These are phyloP conservation scores for Senna siamea DNA, from an alignment of 306 rosid species.

Conservation along the genomic window DNA sequence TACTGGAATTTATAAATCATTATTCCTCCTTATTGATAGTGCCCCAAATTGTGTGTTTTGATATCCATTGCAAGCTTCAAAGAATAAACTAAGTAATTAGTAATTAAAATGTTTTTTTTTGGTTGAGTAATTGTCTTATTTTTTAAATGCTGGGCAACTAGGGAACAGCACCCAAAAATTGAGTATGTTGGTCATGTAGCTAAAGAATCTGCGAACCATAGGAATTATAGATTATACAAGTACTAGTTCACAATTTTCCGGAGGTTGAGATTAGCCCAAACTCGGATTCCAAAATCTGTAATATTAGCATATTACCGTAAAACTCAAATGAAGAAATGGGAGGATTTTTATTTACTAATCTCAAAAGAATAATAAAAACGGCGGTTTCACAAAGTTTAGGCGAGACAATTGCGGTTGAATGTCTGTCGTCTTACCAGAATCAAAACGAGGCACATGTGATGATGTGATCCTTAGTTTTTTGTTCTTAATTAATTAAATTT, in stretches of 20 bases:
- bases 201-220: background rate
- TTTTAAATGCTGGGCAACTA: background rate
- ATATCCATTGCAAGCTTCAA: background rate
- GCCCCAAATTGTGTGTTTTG: background rate
- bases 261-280: slow-evolving; percentile 6
- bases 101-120: background rate
- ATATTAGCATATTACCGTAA: background rate
- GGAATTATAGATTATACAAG: background rate
- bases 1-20: background rate
- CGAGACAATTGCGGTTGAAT: slow-evolving; percentile 56
- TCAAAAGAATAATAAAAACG: slow-evolving; percentile 11
- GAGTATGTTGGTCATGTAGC: slow-evolving; percentile 70
- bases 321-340: background rate
- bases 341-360: background rate
- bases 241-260: slow-evolving; percentile 7
- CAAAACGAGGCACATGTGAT: slow-evolving; percentile 6
- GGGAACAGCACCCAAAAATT: slow-evolving; percentile 12
- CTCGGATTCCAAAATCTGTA: slow-evolving; percentile 21
- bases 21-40: background rate
- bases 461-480: background rate
- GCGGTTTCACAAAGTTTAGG: slow-evolving; percentile 30
- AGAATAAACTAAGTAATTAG: background rate
- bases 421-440: slow-evolving; percentile 39
- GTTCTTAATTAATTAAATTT: background rate
- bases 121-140: background rate